Conservation (phyloP, 345 rosid species). For the Salix suchowensis region DNA sequence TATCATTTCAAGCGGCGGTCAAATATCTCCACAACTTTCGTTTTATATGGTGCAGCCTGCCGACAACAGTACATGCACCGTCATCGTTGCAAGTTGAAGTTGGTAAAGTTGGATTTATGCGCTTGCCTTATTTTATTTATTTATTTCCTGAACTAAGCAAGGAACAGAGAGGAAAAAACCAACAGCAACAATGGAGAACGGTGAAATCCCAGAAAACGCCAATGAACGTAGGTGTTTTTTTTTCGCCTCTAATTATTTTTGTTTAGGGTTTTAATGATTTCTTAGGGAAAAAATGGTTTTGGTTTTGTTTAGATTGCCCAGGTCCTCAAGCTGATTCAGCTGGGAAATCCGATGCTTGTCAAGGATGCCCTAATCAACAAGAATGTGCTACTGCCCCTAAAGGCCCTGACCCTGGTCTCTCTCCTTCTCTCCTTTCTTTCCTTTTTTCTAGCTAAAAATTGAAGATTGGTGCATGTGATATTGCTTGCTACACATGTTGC, state of each 20-base stretch:
- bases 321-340: slow-evolving; percentile 74
- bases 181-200: slow-evolving; percentile 45
- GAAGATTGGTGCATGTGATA: too few species aligned
- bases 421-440: neutral
- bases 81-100: too few species aligned
- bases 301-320: slow-evolving; percentile 58
- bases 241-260: neutral
- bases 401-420: slow-evolving; percentile 90
- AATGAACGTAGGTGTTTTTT: slow-evolving; percentile 41
- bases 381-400: slow-evolving; percentile 88
- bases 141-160: neutral
- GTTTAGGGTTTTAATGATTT: neutral
- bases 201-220: slow-evolving; percentile 62
- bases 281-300: neutral
- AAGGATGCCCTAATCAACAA: slow-evolving; percentile 93
- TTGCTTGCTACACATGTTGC: too few species aligned
- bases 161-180: neutral
- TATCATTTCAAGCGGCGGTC: too few species aligned
- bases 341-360: slow-evolving; percentile 74
- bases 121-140: too few species aligned
- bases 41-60: too few species aligned
- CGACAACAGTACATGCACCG: too few species aligned
- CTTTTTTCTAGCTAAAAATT: neutral
- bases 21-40: too few species aligned
- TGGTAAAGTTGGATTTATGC: too few species aligned